A percentile compares a stretch with the other conserved stretches of the same genome.
phyloP scores from a whole-genome alignment of 495 filamentous ascomycete genomes.

The Lophiostoma macrostomum region DNA sequence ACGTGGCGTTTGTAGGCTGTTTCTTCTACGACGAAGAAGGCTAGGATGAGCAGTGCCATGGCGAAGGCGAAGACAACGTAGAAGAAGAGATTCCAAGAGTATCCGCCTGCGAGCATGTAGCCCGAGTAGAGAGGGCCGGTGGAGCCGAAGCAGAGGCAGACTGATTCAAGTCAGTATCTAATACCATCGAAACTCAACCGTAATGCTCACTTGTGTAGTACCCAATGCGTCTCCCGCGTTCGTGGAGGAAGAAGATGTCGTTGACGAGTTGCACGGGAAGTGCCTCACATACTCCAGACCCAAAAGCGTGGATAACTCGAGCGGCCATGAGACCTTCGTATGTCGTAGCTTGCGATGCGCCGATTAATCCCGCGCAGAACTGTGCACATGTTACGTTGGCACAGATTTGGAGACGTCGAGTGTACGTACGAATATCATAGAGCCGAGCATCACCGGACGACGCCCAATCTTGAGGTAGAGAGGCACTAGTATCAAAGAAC shows the following conservation, averaged over 20 bases:
- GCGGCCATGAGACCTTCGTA: constrained; percentile 55
- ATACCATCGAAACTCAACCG: background rate
- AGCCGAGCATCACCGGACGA: constrained; percentile 54
- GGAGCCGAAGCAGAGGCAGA: constrained; percentile 58
- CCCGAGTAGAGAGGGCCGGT: constrained; percentile 59
- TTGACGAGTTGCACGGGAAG: constrained; percentile 63
- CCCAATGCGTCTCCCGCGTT: constrained; percentile 56
- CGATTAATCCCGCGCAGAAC: constrained; percentile 58
- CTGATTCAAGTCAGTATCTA: constrained; percentile 31
- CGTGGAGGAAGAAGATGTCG: constrained; percentile 65
- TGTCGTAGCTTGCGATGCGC: constrained; percentile 50
- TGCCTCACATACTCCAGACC: constrained; percentile 60
- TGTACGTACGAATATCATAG: constrained; percentile 46
- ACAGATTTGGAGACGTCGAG: background rate
- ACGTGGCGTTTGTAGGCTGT: constrained; percentile 52
- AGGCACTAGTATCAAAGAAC: constrained; percentile 48
- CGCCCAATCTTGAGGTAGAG: constrained; percentile 57
- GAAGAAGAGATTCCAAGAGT: constrained; percentile 63
- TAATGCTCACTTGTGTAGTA: constrained; percentile 54
- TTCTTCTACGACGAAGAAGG: constrained; percentile 63
- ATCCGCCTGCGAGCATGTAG: constrained; percentile 62
- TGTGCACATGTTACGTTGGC: constrained; percentile 22
- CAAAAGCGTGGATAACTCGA: constrained; percentile 55
- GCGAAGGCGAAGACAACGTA: constrained; percentile 63
- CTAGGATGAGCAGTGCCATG: constrained; percentile 51